These are phyloP conservation scores for Tricharina praecox DNA, from an alignment of 495 filamentous ascomycete species.

Conservation along the genomic window DNA sequence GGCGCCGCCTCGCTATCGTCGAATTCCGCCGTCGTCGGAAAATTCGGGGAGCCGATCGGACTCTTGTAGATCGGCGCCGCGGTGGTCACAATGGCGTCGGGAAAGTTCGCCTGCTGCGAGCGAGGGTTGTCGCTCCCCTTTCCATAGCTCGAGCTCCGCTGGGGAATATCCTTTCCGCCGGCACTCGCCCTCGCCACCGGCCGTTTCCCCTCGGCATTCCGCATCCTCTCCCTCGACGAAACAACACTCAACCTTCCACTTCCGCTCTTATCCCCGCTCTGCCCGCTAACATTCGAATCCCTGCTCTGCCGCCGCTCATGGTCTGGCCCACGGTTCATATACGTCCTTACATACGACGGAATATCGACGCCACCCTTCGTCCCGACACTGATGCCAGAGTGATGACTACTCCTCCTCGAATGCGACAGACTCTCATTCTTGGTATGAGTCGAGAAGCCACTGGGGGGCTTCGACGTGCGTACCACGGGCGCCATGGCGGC, in stretches of 20 bases:
- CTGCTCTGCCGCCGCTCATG: slow-evolving; percentile 26
- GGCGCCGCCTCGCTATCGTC: slow-evolving; percentile 14
- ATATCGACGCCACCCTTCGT: slow-evolving; percentile 35
- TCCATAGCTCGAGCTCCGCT: slow-evolving; percentile 20
- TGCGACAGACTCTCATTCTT: slow-evolving; percentile 41
- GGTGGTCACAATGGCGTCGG: slow-evolving; percentile 10
- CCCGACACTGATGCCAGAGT: slow-evolving; percentile 31
- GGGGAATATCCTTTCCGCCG: slow-evolving; percentile 18
- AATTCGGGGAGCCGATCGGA: slow-evolving; percentile 20
- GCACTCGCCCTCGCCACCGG: slow-evolving; percentile 15
- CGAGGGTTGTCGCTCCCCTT: slow-evolving; percentile 14
- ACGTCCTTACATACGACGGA: slow-evolving; percentile 25
- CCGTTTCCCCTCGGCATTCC: slow-evolving; percentile 15
- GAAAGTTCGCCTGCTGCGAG: slow-evolving; percentile 11
- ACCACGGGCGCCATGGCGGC: slow-evolving; percentile 69
- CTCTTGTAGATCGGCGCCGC: slow-evolving; percentile 11
- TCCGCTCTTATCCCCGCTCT: slow-evolving; percentile 13
- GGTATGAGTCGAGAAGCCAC: slow-evolving; percentile 50
- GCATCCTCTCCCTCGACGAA: slow-evolving; percentile 23
- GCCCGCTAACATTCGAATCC: slow-evolving; percentile 13
- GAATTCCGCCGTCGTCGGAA: slow-evolving; percentile 14
- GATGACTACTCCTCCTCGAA: slow-evolving; percentile 28
- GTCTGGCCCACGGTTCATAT: slow-evolving; percentile 26
- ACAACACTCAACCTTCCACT: slow-evolving; percentile 18
- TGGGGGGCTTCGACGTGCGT: slow-evolving; percentile 68